These are phyloP conservation scores for Colletotrichum navitas DNA, from an alignment of 2,329 filamentous ascomycete genomes.

Conservation along the genomic window DNA sequence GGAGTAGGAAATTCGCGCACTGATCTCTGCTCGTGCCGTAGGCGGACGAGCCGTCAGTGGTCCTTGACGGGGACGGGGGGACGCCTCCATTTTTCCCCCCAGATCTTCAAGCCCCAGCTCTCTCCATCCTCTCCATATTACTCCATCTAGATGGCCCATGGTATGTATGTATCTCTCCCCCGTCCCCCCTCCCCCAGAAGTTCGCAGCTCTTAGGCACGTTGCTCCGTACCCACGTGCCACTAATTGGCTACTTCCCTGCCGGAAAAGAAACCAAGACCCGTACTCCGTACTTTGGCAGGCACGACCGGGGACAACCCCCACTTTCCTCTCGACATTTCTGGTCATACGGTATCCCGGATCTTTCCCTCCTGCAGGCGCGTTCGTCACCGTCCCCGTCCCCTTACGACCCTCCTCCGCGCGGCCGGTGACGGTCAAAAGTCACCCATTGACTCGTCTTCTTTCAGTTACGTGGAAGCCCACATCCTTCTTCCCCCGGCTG, in stretches of 20 bases:
- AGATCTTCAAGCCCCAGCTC: not conserved
- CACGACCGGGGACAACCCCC: constrained; percentile 17
- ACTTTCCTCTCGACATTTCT: constrained; percentile 17
- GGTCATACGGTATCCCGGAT: constrained; percentile 34
- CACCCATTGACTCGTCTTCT: not conserved
- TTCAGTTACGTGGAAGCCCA: not conserved
- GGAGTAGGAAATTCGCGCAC: constrained; percentile 21
- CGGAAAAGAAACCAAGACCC: constrained; percentile 7
- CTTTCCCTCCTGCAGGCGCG: constrained; percentile 10
- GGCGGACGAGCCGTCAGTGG: not conserved
- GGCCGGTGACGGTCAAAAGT: too few relatives aligned
- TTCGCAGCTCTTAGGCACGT: not conserved
- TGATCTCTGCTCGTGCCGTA: constrained; percentile 1
- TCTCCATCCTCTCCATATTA: not conserved
- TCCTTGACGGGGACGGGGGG: not conserved
- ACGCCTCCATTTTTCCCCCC: not conserved
- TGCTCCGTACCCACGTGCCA: constrained; percentile 12
- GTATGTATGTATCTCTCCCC: not conserved
- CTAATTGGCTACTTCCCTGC: constrained; percentile 7
- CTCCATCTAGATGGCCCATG: not conserved
- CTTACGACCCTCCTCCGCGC: too few relatives aligned
- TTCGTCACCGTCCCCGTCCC: too few relatives aligned
- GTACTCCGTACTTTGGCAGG: not conserved
- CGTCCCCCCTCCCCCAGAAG: too few relatives aligned
- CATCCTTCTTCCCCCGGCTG: not conserved